phyloP scores from a whole-genome alignment of 208 protist species.

The Trypanosoma rangeli region DNA sequence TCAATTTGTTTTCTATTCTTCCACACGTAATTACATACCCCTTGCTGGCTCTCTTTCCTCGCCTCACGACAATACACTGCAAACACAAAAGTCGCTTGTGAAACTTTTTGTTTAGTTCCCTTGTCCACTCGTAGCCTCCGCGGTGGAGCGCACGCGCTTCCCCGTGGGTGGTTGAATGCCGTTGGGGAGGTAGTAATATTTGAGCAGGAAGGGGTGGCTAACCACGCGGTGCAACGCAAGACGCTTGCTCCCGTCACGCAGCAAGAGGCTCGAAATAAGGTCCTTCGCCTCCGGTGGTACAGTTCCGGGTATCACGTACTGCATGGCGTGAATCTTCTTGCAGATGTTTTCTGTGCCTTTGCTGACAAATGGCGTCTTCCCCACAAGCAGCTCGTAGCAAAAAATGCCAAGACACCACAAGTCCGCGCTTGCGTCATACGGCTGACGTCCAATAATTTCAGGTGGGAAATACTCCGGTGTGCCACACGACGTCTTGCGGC shows the following conservation, averaged over 20 bases:
- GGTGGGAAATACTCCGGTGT: slow-evolving; percentile 99
- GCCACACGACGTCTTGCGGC: slow-evolving; percentile 95
- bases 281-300: slow-evolving; percentile 89
- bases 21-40: too few species aligned
- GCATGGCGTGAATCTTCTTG: slow-evolving; percentile 89
- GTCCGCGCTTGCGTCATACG: slow-evolving; percentile 92
- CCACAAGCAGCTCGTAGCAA: slow-evolving; percentile 96
- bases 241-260: slow-evolving; percentile 68
- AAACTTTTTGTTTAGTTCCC: slow-evolving; percentile 20
- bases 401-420: slow-evolving; percentile 98
- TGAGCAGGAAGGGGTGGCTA: slow-evolving; percentile 84
- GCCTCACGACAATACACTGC: neutral
- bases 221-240: slow-evolving; percentile 83
- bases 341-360: slow-evolving; percentile 88
- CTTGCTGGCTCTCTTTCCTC: neutral
- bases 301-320: slow-evolving; percentile 85
- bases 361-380: slow-evolving; percentile 93
- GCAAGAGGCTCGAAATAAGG: slow-evolving; percentile 78
- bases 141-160: slow-evolving; percentile 55
- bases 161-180: slow-evolving; percentile 72
- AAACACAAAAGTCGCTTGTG: neutral
- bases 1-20: neutral
- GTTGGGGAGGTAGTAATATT: slow-evolving; percentile 91
- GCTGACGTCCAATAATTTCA: slow-evolving; percentile 95
- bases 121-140: slow-evolving; percentile 15